Conservation (phyloP, 2,329 filamentous ascomycete genomes). For the Hymenoscyphus fraxineus region DNA sequence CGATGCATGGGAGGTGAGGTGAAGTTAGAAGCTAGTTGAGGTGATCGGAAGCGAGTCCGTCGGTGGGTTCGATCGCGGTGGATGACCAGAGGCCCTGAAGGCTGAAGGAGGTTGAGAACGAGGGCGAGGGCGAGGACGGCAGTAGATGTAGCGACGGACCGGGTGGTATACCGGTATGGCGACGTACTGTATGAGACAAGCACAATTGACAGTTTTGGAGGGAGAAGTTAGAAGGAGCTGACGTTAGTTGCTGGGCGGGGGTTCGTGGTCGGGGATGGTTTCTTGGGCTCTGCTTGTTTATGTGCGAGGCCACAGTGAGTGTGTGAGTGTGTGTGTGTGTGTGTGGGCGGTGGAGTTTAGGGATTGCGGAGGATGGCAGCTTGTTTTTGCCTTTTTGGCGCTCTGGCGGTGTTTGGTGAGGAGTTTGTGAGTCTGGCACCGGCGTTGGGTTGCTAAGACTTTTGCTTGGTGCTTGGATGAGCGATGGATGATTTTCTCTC, state of each 20-base stretch:
- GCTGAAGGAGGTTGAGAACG: too few species aligned
- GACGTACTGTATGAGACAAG: neutral
- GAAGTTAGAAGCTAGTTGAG: conserved; percentile 1
- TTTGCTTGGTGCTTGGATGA: neutral
- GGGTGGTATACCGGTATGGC: neutral
- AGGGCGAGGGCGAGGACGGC: neutral
- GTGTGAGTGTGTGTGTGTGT: too few species aligned
- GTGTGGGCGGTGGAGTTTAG: too few species aligned
- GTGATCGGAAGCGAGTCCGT: neutral
- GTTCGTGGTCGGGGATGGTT: neutral
- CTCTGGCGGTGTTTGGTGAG: too few species aligned
- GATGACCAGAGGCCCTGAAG: neutral
- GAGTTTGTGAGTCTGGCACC: too few species aligned
- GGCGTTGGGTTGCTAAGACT: too few species aligned
- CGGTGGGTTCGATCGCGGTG: neutral
- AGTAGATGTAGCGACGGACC: neutral
- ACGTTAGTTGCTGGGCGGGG: neutral
- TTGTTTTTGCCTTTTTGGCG: neutral
- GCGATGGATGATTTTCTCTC: neutral
- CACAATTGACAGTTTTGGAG: neutral
- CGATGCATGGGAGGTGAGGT: conserved; percentile 26
- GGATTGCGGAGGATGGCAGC: neutral
- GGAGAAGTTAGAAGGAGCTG: neutral
- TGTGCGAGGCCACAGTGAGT: neutral
- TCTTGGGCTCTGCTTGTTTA: conserved; percentile 2